Conservation (phyloP, 495 filamentous ascomycete species). For the Mycothermus thermophilus region DNA sequence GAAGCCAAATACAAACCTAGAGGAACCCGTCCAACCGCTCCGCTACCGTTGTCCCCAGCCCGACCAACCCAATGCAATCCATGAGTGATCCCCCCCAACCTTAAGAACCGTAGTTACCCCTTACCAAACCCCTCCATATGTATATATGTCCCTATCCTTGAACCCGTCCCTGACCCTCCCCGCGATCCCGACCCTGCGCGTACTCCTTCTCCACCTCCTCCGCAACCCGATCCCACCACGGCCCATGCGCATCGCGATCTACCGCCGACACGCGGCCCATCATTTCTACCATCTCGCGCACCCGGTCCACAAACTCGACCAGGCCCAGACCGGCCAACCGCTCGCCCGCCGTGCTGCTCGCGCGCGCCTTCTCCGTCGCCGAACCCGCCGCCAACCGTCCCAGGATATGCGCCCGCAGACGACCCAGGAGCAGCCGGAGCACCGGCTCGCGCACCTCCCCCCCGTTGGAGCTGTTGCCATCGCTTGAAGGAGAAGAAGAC, state of each 20-base stretch:
- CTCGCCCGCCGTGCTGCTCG: slow-evolving; percentile 72
- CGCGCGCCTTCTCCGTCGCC: slow-evolving; percentile 64
- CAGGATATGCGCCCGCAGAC: slow-evolving; percentile 63
- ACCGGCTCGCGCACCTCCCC: slow-evolving; percentile 62
- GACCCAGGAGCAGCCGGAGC: slow-evolving; percentile 60
- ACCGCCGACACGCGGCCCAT: slow-evolving; percentile 59
- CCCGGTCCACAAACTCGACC: slow-evolving; percentile 74
- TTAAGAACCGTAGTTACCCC: too few relatives aligned
- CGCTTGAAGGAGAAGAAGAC: neutral
- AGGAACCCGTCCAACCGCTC: too few relatives aligned
- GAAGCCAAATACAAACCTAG: too few relatives aligned
- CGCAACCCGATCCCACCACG: slow-evolving; percentile 65
- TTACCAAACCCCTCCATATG: too few relatives aligned
- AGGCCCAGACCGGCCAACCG: slow-evolving; percentile 66
- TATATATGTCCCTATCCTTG: too few relatives aligned
- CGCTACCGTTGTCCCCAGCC: too few relatives aligned
- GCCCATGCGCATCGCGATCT: slow-evolving; percentile 64
- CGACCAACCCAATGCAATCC: too few relatives aligned
- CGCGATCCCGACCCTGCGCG: too few relatives aligned
- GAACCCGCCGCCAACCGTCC: slow-evolving; percentile 59
- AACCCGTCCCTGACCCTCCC: too few relatives aligned
- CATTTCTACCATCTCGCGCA: slow-evolving; percentile 73
- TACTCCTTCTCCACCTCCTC: slow-evolving; percentile 28
- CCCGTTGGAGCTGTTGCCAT: slow-evolving; percentile 4
- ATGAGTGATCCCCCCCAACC: too few relatives aligned